Evolutionary conservation across 2,329 filamentous ascomycete genomes (phyloP).

Genomic region (Fusarium xyrophilum): DNA sequence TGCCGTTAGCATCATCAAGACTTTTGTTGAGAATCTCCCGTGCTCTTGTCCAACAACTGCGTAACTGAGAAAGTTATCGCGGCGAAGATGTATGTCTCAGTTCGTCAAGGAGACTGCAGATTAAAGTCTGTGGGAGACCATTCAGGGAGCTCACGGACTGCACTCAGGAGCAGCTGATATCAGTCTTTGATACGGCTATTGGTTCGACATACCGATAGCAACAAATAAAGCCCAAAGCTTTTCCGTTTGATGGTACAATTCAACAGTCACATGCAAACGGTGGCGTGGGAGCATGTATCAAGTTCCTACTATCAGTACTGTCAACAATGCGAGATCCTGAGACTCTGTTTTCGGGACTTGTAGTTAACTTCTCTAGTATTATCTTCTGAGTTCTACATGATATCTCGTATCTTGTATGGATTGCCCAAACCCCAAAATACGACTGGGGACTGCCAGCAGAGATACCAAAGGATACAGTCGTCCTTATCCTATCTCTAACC

Average conservation of each 20-base stretch:
- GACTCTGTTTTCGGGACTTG: neutral
- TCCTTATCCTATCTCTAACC: neutral
- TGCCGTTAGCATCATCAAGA: neutral
- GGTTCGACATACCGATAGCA: too few relatives aligned
- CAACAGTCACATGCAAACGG: neutral
- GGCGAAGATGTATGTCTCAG: neutral
- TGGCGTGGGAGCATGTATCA: neutral
- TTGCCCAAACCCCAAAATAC: neutral
- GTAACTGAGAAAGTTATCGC: fast-evolving
- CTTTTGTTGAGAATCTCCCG: fast-evolving
- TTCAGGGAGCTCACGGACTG: neutral
- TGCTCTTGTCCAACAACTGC: neutral
- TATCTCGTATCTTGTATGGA: too few relatives aligned
- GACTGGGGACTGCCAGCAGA: fast-evolving
- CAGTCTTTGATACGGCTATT: too few relatives aligned
- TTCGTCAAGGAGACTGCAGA: fast-evolving
- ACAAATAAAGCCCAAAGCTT: fast-evolving
- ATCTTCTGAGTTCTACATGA: too few relatives aligned
- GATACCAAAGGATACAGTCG: fast-evolving
- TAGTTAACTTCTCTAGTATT: neutral
- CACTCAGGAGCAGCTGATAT: neutral
- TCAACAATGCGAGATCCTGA: neutral
- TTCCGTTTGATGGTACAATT: too few relatives aligned
- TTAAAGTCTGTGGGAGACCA: too few relatives aligned
- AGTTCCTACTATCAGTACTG: neutral